Conservation (phyloP, 2,329 filamentous ascomycete genomes). For the Botryotinia convoluta region DNA sequence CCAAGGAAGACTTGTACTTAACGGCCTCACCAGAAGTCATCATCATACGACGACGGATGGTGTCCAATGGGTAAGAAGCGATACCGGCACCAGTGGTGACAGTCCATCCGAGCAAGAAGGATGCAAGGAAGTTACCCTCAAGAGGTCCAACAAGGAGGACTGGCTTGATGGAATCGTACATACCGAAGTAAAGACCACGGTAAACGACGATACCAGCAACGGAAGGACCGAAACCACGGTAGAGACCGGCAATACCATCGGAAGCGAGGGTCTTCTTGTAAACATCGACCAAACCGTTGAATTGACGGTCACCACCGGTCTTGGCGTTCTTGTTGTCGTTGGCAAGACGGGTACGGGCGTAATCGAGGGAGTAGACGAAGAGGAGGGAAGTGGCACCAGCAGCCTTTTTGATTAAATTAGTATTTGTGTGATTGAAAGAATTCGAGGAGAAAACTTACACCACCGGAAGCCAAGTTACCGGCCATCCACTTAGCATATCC, state of each 20-base stretch:
- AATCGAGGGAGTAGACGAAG: conserved; percentile 99
- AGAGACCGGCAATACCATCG: conserved; percentile 99
- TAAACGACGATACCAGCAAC: conserved; percentile 99
- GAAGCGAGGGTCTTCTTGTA: conserved; percentile 99
- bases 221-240: conserved; percentile 99
- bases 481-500: conserved; percentile 99
- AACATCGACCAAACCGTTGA: conserved; percentile 99
- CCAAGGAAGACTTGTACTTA: conserved; percentile 98
- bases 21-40: conserved; percentile 97
- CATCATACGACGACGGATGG: conserved; percentile 99
- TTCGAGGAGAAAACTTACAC: conserved; percentile 64
- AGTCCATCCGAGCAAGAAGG: conserved; percentile 96
- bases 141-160: conserved; percentile 88
- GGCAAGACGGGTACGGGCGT: conserved; percentile 99
- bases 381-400: conserved; percentile 99
- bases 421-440: background rate
- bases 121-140: conserved; percentile 98
- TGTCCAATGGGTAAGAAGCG: conserved; percentile 99
- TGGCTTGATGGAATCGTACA: conserved; percentile 99
- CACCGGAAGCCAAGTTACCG: conserved; percentile 99
- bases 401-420: conserved; percentile 51
- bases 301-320: conserved; percentile 96
- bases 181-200: conserved; percentile 99
- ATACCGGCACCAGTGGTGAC: conserved; percentile 99
- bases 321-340: conserved; percentile 99